A percentile compares a stretch with the other conserved stretches of the same genome.
phyloP scores from a whole-genome alignment of 202 grass and related monocot species.

The Musa balbisiana region DNA sequence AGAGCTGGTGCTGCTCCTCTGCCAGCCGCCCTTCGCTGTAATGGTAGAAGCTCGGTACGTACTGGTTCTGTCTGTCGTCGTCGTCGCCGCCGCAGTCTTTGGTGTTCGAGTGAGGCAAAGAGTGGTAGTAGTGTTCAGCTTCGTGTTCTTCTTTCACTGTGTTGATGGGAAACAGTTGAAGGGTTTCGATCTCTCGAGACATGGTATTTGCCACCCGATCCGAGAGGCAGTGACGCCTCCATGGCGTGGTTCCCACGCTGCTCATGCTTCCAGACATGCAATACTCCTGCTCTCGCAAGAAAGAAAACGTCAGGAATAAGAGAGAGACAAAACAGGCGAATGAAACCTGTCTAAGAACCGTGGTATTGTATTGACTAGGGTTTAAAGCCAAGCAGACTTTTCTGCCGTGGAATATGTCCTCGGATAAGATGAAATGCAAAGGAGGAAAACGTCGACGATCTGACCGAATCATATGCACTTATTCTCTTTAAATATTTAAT shows the following conservation, averaged over 20 bases:
- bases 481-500: too few relatives aligned
- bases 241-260: constrained; percentile 25
- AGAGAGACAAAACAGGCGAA: too few relatives aligned
- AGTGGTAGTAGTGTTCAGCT: neutral
- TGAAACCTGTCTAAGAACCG: too few relatives aligned
- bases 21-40: constrained; percentile 26
- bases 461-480: too few relatives aligned
- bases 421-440: too few relatives aligned
- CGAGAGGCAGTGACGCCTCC: constrained; percentile 27
- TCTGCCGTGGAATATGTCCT: too few relatives aligned
- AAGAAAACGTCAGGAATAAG: neutral
- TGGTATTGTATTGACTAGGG: too few relatives aligned
- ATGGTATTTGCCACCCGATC: constrained; percentile 1
- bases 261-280: constrained; percentile 29
- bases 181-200: constrained; percentile 61
- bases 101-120: neutral
- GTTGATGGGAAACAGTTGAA: constrained; percentile 72
- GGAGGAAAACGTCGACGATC: too few relatives aligned
- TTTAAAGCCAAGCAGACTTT: too few relatives aligned
- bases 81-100: neutral
- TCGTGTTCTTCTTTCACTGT: neutral
- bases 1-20: constrained; percentile 31
- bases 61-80: constrained; percentile 20
- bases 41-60: constrained; percentile 18
- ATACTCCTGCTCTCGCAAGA: constrained; percentile 9